Base-by-base conservation (phyloP, 352 stramenopile genomes). In the Phytophthora lateralis region DNA sequence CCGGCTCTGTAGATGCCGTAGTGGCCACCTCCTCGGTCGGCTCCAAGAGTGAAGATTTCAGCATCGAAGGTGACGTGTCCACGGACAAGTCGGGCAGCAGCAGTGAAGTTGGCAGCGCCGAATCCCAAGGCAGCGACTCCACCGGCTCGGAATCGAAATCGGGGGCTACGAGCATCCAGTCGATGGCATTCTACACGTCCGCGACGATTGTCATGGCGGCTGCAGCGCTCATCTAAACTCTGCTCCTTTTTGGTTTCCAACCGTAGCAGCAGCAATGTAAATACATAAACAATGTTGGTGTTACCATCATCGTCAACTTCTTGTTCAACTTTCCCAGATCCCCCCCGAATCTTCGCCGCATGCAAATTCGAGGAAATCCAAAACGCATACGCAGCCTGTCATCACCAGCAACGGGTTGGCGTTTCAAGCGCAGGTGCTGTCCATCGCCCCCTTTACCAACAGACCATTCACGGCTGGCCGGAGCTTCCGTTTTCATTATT, bases 151-250 rank as follows among this genome's bases (percentile, higher is more conserved):
- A 46, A 8, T 73, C 65, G 12, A 63, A 43, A 38, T 74, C 66
- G 6, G 47, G 27, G 0, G 43, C 66, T 41, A 34, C 10, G 6
- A 47, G 29, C 18, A 32, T 64, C 34, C 34, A 60, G 43, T 43
- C 26, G 10, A 4, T 63, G n/a, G 46, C 55, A 12, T 37, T 75
- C 20, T 71, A 58, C 45, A 42, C 55, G 9, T 68, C 55, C 5
- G 57, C 46, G 3, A 55, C 51, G 14, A 41, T 75, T 18, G 39
- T 43, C 5, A 11, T 68, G 9, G 46, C 55, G 30, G 27, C 52
- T 46, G 54, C 30, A 44, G 51, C 39, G 30, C 61, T 75, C 9
- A n/a, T 75, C 15, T 74, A 58, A 56, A 11, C 9, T 42, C 17
- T 44, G 34, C 10, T 49, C 56, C 51, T 42, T 43, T 27, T 63